Evolutionary conservation across 768 basidiomycete species (phyloP).

Genomic region (Phallus indusiatus): DNA sequence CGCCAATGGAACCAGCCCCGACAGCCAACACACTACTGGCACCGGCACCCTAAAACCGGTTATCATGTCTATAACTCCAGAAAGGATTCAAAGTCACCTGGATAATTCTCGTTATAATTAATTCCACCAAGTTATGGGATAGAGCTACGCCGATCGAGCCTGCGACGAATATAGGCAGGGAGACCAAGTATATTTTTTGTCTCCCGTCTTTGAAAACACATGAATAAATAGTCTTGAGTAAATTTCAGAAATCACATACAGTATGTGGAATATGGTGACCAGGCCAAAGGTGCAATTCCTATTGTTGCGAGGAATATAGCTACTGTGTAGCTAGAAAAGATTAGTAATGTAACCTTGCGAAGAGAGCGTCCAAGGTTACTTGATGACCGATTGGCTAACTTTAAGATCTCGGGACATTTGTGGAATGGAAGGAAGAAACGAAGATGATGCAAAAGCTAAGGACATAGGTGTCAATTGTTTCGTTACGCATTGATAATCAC

Average conservation of each 20-base stretch:
- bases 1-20: conserved; percentile 5
- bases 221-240: neutral
- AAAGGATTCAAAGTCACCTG: neutral
- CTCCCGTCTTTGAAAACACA: neutral
- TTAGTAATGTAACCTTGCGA: neutral
- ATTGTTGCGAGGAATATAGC: neutral
- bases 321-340: neutral
- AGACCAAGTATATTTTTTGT: neutral
- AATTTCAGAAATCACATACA: neutral
- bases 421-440: conserved; percentile 1
- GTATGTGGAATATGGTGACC: conserved; percentile 3
- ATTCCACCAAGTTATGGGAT: neutral
- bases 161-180: neutral
- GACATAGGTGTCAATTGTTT: neutral
- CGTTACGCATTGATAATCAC: neutral
- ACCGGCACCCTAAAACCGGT: neutral
- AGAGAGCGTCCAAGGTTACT: neutral
- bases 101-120: neutral
- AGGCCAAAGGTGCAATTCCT: neutral
- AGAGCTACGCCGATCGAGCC: neutral
- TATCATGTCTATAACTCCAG: neutral
- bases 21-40: conserved; percentile 5
- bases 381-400: neutral
- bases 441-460: conserved; percentile 1
- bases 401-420: neutral